Conservation (phyloP, 768 basidiomycete genomes). For the Boletus bicolor region DNA sequence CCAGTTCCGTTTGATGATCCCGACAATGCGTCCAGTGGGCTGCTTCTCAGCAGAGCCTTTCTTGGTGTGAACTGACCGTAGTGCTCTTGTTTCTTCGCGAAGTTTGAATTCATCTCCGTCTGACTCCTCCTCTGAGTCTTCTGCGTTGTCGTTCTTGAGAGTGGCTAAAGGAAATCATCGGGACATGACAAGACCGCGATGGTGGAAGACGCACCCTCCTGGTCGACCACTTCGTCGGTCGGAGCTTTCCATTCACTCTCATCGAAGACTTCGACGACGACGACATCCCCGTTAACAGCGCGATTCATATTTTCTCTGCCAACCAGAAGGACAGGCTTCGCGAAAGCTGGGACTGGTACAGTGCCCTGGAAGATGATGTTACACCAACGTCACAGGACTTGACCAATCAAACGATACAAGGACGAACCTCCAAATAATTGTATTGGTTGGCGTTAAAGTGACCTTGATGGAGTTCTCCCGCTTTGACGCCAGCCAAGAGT, state of each 20-base stretch:
- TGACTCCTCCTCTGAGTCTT: conserved; percentile 64
- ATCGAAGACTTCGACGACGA: conserved; percentile 84
- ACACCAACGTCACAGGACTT: neutral
- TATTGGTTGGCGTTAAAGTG: conserved; percentile 94
- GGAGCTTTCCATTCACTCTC: conserved; percentile 91
- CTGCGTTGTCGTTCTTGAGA: conserved; percentile 83
- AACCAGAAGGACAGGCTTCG: conserved; percentile 77
- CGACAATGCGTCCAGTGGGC: conserved; percentile 90
- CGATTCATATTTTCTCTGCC: conserved; percentile 96
- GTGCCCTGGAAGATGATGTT: conserved; percentile 54
- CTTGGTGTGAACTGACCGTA: conserved; percentile 24
- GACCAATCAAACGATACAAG: neutral
- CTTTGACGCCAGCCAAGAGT: conserved; percentile 79
- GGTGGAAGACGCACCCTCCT: conserved; percentile 60
- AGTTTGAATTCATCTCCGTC: conserved; percentile 35
- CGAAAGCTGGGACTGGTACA: conserved; percentile 69
- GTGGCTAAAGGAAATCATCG: conserved; percentile 47
- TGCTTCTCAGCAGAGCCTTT: conserved; percentile 57
- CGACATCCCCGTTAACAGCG: conserved; percentile 89
- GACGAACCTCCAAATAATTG: conserved; percentile 85
- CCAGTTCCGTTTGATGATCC: conserved; percentile 95
- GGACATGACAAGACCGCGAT: neutral
- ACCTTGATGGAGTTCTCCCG: conserved; percentile 82
- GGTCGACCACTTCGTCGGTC: conserved; percentile 89
- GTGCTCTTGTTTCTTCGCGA: conserved; percentile 45